Percentiles rank a stretch among this genome's conserved stretches.
phyloP scores from a whole-genome alignment of 2,329 filamentous ascomycete species.

The Biscogniauxia marginata region DNA sequence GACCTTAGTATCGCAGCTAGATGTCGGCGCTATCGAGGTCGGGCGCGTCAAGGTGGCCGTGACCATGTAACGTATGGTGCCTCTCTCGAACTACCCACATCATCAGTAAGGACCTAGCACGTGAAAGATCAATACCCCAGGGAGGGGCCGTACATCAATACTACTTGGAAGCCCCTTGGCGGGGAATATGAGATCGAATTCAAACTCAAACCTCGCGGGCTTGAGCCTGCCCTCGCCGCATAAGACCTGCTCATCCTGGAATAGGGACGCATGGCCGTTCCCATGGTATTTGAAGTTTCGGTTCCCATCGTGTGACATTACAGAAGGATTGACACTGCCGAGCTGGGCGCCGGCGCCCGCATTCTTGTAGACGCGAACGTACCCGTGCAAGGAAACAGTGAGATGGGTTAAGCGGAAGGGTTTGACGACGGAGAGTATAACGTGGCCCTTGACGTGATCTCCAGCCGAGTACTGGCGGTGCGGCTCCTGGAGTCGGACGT shows the following conservation, averaged over 20 bases:
- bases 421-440: conserved; percentile 71
- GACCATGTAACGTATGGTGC: conserved; percentile 87
- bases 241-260: conserved; percentile 77
- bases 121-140: conserved; percentile 9
- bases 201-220: conserved; percentile 75
- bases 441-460: conserved; percentile 70
- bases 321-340: conserved; percentile 41
- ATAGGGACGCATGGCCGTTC: conserved; percentile 76
- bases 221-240: conserved; percentile 76
- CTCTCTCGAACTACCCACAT: conserved; percentile 78
- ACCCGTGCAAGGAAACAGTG: conserved; percentile 74
- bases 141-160: conserved; percentile 70
- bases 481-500: conserved; percentile 73
- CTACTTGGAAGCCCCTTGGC: conserved; percentile 76
- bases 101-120: conserved; percentile 12
- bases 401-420: conserved; percentile 77
- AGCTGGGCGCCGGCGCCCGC: conserved; percentile 55
- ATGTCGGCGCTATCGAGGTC: conserved; percentile 77
- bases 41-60: conserved; percentile 88
- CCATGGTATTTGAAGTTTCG: conserved; percentile 60
- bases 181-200: conserved; percentile 71
- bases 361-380: conserved; percentile 75
- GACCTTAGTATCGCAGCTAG: conserved; percentile 78
- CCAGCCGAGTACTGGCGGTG: conserved; percentile 75
- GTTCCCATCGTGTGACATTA: conserved; percentile 36